Conservation (phyloP, 129 eudicot species). For the Flaveria linearis region DNA sequence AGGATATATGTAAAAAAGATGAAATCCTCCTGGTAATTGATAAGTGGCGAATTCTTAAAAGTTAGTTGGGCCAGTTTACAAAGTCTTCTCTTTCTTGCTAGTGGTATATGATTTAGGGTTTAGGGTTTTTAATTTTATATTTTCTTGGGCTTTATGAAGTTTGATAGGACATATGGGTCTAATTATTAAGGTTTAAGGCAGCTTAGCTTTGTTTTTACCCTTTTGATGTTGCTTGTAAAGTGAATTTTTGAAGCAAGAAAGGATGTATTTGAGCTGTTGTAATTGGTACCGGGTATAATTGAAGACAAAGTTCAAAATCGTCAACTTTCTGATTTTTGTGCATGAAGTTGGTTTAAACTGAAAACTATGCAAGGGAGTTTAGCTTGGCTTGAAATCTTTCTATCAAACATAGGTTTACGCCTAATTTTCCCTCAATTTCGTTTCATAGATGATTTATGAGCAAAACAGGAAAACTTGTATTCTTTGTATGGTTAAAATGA, state of each 20-base stretch:
- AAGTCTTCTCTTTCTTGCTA: conserved; percentile 17
- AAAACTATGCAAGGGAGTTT: neutral
- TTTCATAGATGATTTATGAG: too few relatives aligned
- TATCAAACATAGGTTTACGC: too few relatives aligned
- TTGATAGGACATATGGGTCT: conserved; percentile 31
- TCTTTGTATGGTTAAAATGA: too few relatives aligned
- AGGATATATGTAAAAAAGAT: conserved; percentile 38
- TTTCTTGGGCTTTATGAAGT: conserved; percentile 27
- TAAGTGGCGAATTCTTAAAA: conserved; percentile 32
- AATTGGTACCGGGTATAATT: conserved; percentile 51
- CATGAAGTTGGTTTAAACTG: neutral
- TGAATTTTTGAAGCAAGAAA: conserved; percentile 61
- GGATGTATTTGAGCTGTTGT: conserved; percentile 51
- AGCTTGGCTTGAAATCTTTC: too few relatives aligned
- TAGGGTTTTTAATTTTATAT: too few relatives aligned
- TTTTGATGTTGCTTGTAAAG: conserved; percentile 56
- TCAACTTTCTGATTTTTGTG: neutral
- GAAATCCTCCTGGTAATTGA: conserved; percentile 41
- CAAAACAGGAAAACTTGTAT: too few relatives aligned
- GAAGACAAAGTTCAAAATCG: conserved; percentile 26
- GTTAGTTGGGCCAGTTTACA: conserved; percentile 29
- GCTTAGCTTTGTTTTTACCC: conserved; percentile 14
- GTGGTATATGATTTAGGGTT: neutral
- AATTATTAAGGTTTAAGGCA: conserved; percentile 41
- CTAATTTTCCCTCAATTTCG: too few relatives aligned